A percentile compares a stretch with the other conserved stretches of the same genome.
These are phyloP conservation scores for Fragilariopsis cylindrus DNA, from an alignment of 108 stramenopile genomes.

Conservation along the genomic window DNA sequence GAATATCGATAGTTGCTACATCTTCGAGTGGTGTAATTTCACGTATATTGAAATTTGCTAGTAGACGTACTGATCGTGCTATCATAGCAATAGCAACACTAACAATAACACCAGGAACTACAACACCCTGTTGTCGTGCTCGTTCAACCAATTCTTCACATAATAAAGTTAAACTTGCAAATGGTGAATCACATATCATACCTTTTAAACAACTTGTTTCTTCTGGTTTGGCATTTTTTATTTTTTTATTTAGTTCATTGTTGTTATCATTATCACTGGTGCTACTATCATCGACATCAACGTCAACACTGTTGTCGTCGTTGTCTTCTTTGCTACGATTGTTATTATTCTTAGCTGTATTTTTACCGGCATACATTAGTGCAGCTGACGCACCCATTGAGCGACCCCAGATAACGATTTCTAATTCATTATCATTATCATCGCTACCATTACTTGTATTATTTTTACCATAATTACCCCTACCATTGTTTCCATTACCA, in stretches of 20 bases:
- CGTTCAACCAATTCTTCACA: slow-evolving; percentile 93
- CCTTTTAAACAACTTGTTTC: slow-evolving; percentile 38
- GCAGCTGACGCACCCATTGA: slow-evolving; percentile 97
- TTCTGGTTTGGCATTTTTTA: neutral
- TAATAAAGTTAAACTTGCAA: slow-evolving; percentile 79
- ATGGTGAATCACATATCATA: slow-evolving; percentile 93
- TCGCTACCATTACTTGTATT: too few species aligned
- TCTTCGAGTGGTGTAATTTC: slow-evolving; percentile 84
- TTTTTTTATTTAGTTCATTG: neutral
- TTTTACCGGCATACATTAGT: slow-evolving; percentile 90
- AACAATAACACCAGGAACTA: slow-evolving; percentile 67
- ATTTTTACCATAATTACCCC: neutral
- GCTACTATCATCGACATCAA: neutral
- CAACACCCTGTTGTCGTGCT: slow-evolving; percentile 77
- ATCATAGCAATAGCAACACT: slow-evolving; percentile 78
- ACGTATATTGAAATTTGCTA: slow-evolving; percentile 81
- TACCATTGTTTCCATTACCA: slow-evolving; percentile 16
- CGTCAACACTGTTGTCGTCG: neutral
- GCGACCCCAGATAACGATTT: slow-evolving; percentile 95
- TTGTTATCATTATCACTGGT: neutral
- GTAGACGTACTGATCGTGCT: slow-evolving; percentile 68
- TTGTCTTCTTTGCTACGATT: neutral
- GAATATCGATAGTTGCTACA: slow-evolving; percentile 77
- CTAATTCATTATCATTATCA: slow-evolving; percentile 23
- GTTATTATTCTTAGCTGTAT: slow-evolving; percentile 49